These are phyloP conservation scores for Agaricus sinodeliciosus DNA, from an alignment of 768 basidiomycete species.

Conservation along the genomic window DNA sequence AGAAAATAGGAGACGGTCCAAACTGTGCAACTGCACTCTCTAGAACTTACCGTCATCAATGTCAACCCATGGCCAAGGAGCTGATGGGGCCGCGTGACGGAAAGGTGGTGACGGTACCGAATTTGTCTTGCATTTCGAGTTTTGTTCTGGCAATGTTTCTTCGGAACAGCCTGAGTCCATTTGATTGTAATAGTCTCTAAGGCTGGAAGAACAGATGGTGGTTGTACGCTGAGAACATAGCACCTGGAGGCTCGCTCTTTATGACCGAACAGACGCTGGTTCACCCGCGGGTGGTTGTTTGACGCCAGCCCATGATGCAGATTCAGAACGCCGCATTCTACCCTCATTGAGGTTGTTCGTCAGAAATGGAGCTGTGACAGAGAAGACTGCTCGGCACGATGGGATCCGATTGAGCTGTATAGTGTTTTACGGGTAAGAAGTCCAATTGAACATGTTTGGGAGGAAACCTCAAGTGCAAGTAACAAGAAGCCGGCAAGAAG, in stretches of 20 bases:
- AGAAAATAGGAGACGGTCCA: neutral
- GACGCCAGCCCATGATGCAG: no score
- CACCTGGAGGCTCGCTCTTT: neutral
- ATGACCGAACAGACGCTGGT: neutral
- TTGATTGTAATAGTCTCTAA: neutral
- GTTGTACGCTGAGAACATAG: no score
- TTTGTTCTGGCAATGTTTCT: neutral
- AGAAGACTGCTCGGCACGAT: no score
- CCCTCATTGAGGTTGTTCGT: no score
- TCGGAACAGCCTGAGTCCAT: neutral
- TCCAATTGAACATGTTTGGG: no score
- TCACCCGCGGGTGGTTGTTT: neutral
- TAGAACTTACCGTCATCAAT: constrained; percentile 23
- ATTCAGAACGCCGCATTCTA: no score
- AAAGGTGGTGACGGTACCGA: constrained; percentile 26
- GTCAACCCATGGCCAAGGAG: constrained; percentile 39
- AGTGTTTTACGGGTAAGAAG: neutral
- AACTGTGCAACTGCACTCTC: neutral
- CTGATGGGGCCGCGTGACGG: constrained; percentile 33
- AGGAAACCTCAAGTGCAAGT: no score
- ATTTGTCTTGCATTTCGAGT: neutral
- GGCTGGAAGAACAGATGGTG: neutral
- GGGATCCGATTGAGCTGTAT: no score
- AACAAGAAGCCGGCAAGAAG: no score
- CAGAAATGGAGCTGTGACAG: no score